Evolutionary conservation across 2,329 filamentous ascomycete genomes (phyloP).

Genomic region (Ustilaginoidea virens): DNA sequence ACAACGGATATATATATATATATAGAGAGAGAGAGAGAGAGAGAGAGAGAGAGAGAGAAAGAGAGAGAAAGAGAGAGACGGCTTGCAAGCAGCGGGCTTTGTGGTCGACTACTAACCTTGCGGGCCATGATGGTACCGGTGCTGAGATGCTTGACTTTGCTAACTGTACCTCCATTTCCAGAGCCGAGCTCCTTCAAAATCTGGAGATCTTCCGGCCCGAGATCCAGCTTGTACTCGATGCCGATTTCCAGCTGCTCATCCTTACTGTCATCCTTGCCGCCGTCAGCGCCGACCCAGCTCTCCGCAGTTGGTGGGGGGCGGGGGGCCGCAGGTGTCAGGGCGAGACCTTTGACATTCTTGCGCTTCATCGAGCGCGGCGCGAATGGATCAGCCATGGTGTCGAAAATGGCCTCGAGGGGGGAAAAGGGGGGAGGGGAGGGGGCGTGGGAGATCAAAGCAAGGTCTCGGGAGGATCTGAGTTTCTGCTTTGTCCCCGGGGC

Average conservation of each 20-base stretch:
- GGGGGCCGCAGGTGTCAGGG: slow-evolving; percentile 63
- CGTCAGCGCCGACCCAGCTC: slow-evolving; percentile 44
- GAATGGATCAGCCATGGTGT: slow-evolving; percentile 45
- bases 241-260: slow-evolving; percentile 72
- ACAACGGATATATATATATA: too few species aligned
- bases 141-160: slow-evolving; percentile 89
- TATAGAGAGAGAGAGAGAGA: too few species aligned
- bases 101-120: too few species aligned
- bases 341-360: slow-evolving; percentile 96
- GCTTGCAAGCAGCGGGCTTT: too few species aligned
- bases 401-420: background rate
- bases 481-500: too few species aligned
- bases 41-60: too few species aligned
- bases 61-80: too few species aligned
- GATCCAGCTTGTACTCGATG: slow-evolving; percentile 87
- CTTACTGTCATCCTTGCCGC: slow-evolving; percentile 43
- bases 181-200: slow-evolving; percentile 88
- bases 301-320: slow-evolving; percentile 59
- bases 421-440: background rate
- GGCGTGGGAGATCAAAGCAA: background rate
- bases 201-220: slow-evolving; percentile 82
- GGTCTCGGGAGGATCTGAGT: too few species aligned
- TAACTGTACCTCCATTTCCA: slow-evolving; percentile 94
- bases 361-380: slow-evolving; percentile 80
- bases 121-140: slow-evolving; percentile 95